These are phyloP conservation scores for Arthroderma sp. DNA, from an alignment of 2,329 filamentous ascomycete species.

Conservation along the genomic window DNA sequence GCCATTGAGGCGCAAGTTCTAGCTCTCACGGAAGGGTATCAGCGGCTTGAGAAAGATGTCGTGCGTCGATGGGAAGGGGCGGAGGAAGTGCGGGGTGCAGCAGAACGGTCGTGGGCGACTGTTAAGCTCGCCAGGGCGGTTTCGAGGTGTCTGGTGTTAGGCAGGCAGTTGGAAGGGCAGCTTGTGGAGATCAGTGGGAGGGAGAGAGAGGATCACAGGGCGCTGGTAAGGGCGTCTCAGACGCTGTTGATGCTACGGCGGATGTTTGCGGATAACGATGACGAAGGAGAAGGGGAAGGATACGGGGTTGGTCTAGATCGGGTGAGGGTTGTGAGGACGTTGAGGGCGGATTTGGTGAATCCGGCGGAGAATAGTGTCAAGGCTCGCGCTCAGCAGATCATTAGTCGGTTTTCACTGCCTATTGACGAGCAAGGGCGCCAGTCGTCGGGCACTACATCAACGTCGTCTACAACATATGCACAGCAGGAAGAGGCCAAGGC, in stretches of 20 bases:
- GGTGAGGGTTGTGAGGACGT: conserved; percentile 57
- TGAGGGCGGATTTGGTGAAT: conserved; percentile 56
- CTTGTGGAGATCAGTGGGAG: conserved; percentile 54
- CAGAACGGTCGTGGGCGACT: conserved; percentile 68
- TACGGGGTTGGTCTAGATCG: conserved; percentile 51
- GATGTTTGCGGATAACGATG: conserved; percentile 53
- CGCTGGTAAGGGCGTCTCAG: conserved; percentile 69
- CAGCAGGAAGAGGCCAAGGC: conserved; percentile 63
- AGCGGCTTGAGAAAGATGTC: conserved; percentile 74
- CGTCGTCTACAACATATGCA: conserved; percentile 38
- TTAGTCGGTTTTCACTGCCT: conserved; percentile 73
- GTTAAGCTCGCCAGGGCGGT: conserved; percentile 65
- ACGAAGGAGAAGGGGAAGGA: conserved; percentile 58
- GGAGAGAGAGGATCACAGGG: conserved; percentile 27
- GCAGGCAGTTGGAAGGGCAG: conserved; percentile 77
- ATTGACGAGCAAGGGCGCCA: conserved; percentile 17
- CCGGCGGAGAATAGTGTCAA: conserved; percentile 65
- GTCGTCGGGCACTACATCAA: conserved; percentile 7
- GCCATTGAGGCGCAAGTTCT: conserved; percentile 71
- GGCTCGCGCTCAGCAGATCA: conserved; percentile 60
- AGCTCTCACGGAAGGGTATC: conserved; percentile 72
- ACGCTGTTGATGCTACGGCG: conserved; percentile 66
- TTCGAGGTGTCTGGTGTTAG: conserved; percentile 65
- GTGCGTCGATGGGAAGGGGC: conserved; percentile 74
- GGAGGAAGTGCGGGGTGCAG: conserved; percentile 66